phyloP scores from a whole-genome alignment of 352 stramenopile genomes.

The Thraustochytrium sp. region DNA sequence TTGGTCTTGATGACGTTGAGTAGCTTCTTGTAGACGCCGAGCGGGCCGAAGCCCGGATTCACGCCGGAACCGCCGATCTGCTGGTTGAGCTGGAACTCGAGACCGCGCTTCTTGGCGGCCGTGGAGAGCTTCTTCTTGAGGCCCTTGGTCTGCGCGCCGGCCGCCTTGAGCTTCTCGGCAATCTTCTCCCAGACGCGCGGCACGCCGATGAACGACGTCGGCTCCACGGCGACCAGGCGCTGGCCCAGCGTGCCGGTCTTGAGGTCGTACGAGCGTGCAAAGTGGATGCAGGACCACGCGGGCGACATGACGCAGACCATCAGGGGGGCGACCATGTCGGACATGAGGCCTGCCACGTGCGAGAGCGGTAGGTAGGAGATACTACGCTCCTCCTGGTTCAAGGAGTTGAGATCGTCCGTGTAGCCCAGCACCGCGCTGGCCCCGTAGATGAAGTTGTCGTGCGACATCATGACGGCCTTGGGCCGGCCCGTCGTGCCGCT shows the following conservation, averaged over 20 bases:
- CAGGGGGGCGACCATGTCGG: slow-evolving; percentile 55
- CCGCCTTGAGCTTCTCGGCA: slow-evolving; percentile 52
- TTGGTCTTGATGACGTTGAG: slow-evolving; percentile 47
- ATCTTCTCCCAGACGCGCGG: slow-evolving; percentile 73
- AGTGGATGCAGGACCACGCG: slow-evolving; percentile 57
- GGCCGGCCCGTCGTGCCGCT: slow-evolving; percentile 50
- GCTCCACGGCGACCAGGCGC: slow-evolving; percentile 63
- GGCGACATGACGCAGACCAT: not conserved
- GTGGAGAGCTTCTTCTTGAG: slow-evolving; percentile 81
- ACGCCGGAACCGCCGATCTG: slow-evolving; percentile 76
- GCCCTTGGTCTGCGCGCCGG: slow-evolving; percentile 62
- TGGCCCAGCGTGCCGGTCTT: slow-evolving; percentile 60
- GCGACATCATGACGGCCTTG: slow-evolving; percentile 53
- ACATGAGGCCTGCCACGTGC: slow-evolving; percentile 60
- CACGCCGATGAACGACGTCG: slow-evolving; percentile 72
- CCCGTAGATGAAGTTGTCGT: slow-evolving; percentile 50
- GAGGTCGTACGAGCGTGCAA: slow-evolving; percentile 68
- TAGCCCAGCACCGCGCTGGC: not conserved
- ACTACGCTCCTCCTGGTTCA: slow-evolving; percentile 47
- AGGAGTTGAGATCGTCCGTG: slow-evolving; percentile 11
- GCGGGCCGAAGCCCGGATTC: slow-evolving; percentile 70
- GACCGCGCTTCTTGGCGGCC: slow-evolving; percentile 71
- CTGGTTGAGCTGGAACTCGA: slow-evolving; percentile 53
- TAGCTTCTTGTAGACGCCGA: slow-evolving; percentile 61
- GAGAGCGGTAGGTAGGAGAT: slow-evolving; percentile 55